A percentile compares a stretch with the other conserved stretches of the same genome.
Evolutionary conservation across 139 green algal genomes (phyloP).

Genomic region (Asterochloris sp.): DNA sequence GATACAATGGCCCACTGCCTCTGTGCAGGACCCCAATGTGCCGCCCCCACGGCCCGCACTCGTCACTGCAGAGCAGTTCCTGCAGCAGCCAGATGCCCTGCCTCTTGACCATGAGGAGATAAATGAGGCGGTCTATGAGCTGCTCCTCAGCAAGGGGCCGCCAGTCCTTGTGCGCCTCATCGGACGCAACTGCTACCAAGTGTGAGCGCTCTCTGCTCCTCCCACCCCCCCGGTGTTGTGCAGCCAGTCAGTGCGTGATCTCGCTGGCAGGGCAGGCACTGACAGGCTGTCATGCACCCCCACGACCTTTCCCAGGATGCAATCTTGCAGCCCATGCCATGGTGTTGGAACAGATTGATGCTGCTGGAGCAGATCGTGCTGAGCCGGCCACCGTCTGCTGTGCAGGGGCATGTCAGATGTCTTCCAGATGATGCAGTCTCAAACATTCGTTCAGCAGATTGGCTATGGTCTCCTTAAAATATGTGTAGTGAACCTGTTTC

Average conservation of each 20-base stretch:
- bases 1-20: not conserved
- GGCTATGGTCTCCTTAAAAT: slow-evolving; percentile 59
- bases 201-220: not conserved
- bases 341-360: not conserved
- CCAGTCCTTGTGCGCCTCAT: slow-evolving; percentile 50
- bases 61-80: slow-evolving; percentile 19
- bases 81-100: not conserved
- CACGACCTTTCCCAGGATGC: not conserved
- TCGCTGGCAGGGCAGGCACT: not conserved
- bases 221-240: not conserved
- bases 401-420: slow-evolving; percentile 51
- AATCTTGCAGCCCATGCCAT: not conserved
- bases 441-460: slow-evolving; percentile 55
- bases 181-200: slow-evolving; percentile 41
- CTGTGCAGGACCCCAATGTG: not conserved
- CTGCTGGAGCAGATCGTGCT: not conserved
- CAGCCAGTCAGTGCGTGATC: not conserved
- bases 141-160: slow-evolving; percentile 37
- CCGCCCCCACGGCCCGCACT: not conserved
- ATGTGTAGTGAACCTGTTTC: slow-evolving; percentile 48
- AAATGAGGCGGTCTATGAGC: slow-evolving; percentile 34
- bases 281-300: not conserved
- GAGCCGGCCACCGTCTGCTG: not conserved
- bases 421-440: slow-evolving; percentile 60
- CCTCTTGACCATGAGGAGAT: slow-evolving; percentile 52